Conservation (phyloP, 139 green algal species). For the Chlorella sp. region DNA sequence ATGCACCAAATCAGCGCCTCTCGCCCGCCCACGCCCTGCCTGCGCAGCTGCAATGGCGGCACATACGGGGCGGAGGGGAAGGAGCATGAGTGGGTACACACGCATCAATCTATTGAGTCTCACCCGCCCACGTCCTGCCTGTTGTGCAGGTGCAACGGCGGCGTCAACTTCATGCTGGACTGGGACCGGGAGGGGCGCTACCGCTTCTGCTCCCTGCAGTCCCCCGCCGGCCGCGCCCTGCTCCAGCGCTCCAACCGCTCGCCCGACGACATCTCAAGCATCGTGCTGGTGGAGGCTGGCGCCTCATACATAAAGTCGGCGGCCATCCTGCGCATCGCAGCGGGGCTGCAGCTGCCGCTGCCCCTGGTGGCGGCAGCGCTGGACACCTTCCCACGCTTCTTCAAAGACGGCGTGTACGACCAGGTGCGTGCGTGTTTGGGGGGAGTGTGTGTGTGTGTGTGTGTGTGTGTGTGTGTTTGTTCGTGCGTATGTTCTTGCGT, state of each 20-base stretch:
- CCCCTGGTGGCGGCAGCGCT: conserved; percentile 57
- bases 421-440: conserved; percentile 30
- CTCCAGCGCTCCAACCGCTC: conserved; percentile 68
- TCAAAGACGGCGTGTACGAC: conserved; percentile 74
- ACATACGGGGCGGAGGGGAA: too few relatives aligned
- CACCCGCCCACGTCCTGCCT: background rate
- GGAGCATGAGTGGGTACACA: too few relatives aligned
- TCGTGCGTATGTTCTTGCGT: too few relatives aligned
- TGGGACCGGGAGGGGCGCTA: conserved; percentile 63
- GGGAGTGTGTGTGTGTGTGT: too few relatives aligned
- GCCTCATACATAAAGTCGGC: conserved; percentile 65
- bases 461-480: too few relatives aligned
- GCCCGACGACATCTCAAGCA: conserved; percentile 86
- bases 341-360: conserved; percentile 59
- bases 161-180: conserved; percentile 85
- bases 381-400: conserved; percentile 49
- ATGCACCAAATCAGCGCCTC: too few relatives aligned
- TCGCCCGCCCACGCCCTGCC: too few relatives aligned
- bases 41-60: too few relatives aligned
- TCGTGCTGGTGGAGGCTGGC: conserved; percentile 75
- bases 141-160: conserved; percentile 74
- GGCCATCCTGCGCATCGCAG: conserved; percentile 69
- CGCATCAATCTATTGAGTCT: background rate
- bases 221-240: conserved; percentile 62
- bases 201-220: conserved; percentile 84